Evolutionary conservation across 139 green algal genomes (phyloP), one percentile per base, ranked within the genome.

Genomic region (Chlamydomonas schloesseri): DNA sequence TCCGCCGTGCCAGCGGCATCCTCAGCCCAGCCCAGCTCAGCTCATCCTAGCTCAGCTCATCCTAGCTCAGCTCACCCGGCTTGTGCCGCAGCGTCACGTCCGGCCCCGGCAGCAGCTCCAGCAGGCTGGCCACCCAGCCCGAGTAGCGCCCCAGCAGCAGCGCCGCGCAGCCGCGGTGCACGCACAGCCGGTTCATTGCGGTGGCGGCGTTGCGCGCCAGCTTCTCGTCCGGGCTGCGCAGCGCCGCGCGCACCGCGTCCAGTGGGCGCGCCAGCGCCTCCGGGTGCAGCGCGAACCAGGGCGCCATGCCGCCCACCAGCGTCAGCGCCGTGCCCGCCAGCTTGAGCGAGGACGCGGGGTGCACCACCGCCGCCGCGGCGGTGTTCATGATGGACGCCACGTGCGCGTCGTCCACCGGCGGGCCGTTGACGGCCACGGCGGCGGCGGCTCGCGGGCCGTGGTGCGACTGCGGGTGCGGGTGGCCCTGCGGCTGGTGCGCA

Each of bases 251-350:
- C 21, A 91, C 34, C 10, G 88, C 85, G 26, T 78, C 28, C 72
- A 96, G 89, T 29, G 90, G 86, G 36, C 28, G 4, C 11, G 83
- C 42, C 55, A 93, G 60, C 62, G 42, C 57, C 17, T 65, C 77
- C 5, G 83, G 76, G 24, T 89, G 79, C 3, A 57, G n/a, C 23
- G 81, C 60, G 23, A 92, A 89, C 88, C 91, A 93, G 33, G 69
- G 69, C 10, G 86, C 70, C 77, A 96, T 79, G 71, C 92, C 92
- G 2, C 92, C 93, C 15, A 95, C 57, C 60, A 96, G 64, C 10
- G 93, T 96, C 3, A 95, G 84, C 3, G 93, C 93, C 0, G 93
- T 96, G 71, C 93, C 93, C 2, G 93, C 74, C 24, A 96, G 91
- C 88, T 96, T 96, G 31, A 88, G 84, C 18, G 55, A 90, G 72